phyloP scores from a whole-genome alignment of 2,329 filamentous ascomycete species.

The Ascochyta rabiei region DNA sequence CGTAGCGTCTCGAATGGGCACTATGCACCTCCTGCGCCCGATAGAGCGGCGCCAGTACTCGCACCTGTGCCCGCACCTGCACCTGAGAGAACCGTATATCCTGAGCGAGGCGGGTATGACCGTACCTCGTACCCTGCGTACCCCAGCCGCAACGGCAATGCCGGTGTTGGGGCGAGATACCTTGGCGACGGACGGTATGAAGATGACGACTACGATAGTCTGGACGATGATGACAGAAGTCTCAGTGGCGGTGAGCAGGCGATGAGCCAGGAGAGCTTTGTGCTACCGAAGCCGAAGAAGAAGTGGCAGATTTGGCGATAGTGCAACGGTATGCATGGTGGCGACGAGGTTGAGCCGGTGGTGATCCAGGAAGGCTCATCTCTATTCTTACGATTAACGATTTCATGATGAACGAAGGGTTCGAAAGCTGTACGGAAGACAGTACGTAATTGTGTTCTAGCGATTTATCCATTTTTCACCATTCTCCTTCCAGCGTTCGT shows the following conservation, averaged over 20 bases:
- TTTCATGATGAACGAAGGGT: not conserved
- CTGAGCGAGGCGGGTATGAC: constrained; percentile 28
- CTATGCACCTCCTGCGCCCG: constrained; percentile 1
- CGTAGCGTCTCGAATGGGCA: constrained; percentile 1
- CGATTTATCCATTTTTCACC: not conserved
- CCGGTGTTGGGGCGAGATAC: constrained; percentile 40
- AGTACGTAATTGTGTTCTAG: constrained; percentile 9
- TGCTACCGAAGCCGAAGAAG: constrained; percentile 47
- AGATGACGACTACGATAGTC: constrained; percentile 37
- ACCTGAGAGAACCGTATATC: constrained; percentile 6
- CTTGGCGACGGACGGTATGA: constrained; percentile 40
- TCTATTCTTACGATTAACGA: constrained; percentile 5
- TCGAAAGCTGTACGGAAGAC: not conserved
- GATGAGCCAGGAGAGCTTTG: constrained; percentile 42
- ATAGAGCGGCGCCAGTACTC: not conserved
- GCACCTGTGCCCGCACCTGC: constrained; percentile 1
- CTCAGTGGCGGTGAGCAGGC: constrained; percentile 36
- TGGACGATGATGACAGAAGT: constrained; percentile 29
- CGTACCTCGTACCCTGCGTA: constrained; percentile 28
- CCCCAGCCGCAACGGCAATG: constrained; percentile 24
- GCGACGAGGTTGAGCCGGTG: not conserved
- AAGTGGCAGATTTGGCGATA: constrained; percentile 48
- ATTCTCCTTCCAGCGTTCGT: not conserved
- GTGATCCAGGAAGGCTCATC: not conserved
- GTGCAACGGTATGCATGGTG: not conserved